These are phyloP conservation scores for Marchantia polymorpha DNA, from an alignment of 225 moss, liverwort and hornwort species.

Conservation along the genomic window DNA sequence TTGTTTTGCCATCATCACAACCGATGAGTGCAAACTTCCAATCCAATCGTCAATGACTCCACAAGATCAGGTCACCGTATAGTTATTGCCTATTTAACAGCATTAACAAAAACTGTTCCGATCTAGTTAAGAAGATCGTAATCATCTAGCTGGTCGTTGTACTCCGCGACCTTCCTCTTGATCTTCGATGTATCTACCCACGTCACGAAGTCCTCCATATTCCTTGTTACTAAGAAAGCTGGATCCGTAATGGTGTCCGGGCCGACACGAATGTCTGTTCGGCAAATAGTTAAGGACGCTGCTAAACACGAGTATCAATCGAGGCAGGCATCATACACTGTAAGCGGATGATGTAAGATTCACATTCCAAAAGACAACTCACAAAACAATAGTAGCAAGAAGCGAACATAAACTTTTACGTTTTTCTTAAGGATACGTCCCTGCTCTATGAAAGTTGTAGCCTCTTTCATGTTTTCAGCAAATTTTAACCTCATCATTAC, in stretches of 20 bases:
- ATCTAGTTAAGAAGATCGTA: constrained; percentile 74
- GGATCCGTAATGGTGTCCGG: constrained; percentile 87
- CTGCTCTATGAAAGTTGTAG: constrained; percentile 92
- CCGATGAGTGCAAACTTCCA: neutral
- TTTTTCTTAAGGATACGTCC: constrained; percentile 57
- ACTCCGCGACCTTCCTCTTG: constrained; percentile 84
- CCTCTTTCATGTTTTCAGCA: constrained; percentile 89
- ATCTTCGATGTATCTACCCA: constrained; percentile 99
- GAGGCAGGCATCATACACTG: neutral
- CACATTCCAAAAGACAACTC: neutral
- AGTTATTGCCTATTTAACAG: neutral
- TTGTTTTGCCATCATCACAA: neutral
- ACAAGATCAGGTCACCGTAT: neutral
- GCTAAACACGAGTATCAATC: neutral
- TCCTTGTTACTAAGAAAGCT: constrained; percentile 78
- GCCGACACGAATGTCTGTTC: constrained; percentile 74
- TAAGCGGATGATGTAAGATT: too few relatives aligned
- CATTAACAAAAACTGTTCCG: neutral
- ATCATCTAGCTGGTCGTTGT: constrained; percentile 84
- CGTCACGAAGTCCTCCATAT: constrained; percentile 95
- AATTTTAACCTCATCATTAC: constrained; percentile 80
- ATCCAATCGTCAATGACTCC: neutral
- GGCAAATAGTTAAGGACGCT: constrained; percentile 18
- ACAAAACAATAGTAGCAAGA: neutral
- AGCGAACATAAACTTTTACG: neutral